These are phyloP conservation scores for Penicillium aurantiogriseum DNA, from an alignment of 2,329 filamentous ascomycete species.

Conservation along the genomic window DNA sequence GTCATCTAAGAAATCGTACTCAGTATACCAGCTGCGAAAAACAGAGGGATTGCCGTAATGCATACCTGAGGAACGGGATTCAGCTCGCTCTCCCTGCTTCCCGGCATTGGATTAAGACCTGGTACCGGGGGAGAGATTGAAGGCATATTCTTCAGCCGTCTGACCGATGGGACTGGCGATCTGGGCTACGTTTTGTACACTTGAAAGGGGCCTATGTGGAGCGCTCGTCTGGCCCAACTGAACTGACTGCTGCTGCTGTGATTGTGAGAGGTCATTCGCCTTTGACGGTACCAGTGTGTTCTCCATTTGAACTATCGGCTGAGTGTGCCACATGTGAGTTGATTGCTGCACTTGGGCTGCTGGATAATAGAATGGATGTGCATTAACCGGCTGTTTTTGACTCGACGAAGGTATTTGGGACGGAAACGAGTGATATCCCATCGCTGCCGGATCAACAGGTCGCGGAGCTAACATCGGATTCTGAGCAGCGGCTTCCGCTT, in stretches of 20 bases:
- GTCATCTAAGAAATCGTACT: not conserved
- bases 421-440: conserved; percentile 13
- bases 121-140: not conserved
- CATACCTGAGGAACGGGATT: conserved; percentile 8
- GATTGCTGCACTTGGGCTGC: conserved; percentile 10
- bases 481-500: conserved; percentile 31
- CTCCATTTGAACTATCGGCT: not conserved
- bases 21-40: not conserved
- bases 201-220: not conserved
- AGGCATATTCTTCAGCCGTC: conserved; percentile 5
- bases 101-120: not conserved
- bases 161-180: conserved; percentile 1
- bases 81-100: not conserved
- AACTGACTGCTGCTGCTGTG: not conserved
- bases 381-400: conserved; percentile 3
- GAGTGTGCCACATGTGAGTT: conserved; percentile 12
- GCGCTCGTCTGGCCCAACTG: not conserved
- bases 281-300: not conserved
- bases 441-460: conserved; percentile 18
- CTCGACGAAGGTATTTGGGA: conserved; percentile 1
- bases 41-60: not conserved
- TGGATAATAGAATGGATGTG: conserved; percentile 21
- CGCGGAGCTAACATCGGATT: conserved; percentile 37
- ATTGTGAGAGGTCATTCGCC: conserved; percentile 1
- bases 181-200: not conserved